Conservation (phyloP, 805 yeast genomes). For the Metschnikowia picachoensis region DNA sequence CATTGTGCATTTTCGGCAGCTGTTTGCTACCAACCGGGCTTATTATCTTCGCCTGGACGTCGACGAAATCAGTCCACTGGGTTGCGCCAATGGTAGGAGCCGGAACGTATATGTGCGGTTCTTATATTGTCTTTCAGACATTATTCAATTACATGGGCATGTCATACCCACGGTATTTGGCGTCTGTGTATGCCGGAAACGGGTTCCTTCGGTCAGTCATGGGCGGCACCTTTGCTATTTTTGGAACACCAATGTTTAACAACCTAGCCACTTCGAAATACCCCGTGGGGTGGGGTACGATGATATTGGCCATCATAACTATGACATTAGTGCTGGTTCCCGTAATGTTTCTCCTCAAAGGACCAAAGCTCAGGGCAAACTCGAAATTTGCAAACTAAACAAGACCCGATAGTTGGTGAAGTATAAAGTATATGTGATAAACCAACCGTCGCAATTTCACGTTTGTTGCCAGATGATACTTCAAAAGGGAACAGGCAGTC, state of each 20-base stretch:
- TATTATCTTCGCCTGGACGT: slow-evolving; percentile 14
- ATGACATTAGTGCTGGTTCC: slow-evolving; percentile 45
- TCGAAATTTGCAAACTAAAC: slow-evolving; percentile 32
- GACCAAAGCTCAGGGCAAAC: slow-evolving; percentile 43
- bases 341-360: slow-evolving; percentile 39
- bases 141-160: slow-evolving; percentile 14
- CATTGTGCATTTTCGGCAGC: slow-evolving; percentile 14
- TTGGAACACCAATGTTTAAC: slow-evolving; percentile 12
- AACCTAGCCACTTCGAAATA: slow-evolving; percentile 9
- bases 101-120: slow-evolving; percentile 12
- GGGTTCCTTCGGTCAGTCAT: slow-evolving; percentile 12
- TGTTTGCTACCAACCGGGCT: slow-evolving; percentile 13
- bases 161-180: slow-evolving; percentile 13
- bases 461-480: too few species aligned
- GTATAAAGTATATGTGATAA: too few species aligned
- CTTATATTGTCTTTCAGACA: slow-evolving; percentile 15
- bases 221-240: slow-evolving; percentile 15
- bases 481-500: too few species aligned
- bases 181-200: slow-evolving; percentile 15
- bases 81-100: slow-evolving; percentile 15
- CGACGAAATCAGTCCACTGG: slow-evolving; percentile 13
- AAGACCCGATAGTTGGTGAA: too few species aligned
- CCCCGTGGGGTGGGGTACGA: slow-evolving; percentile 15
- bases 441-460: too few species aligned
- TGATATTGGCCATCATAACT: slow-evolving; percentile 11